Evolutionary conservation across 1,284 basidiomycete genomes (phyloP).

Genomic region (Filobasidium uniguttulatum): DNA sequence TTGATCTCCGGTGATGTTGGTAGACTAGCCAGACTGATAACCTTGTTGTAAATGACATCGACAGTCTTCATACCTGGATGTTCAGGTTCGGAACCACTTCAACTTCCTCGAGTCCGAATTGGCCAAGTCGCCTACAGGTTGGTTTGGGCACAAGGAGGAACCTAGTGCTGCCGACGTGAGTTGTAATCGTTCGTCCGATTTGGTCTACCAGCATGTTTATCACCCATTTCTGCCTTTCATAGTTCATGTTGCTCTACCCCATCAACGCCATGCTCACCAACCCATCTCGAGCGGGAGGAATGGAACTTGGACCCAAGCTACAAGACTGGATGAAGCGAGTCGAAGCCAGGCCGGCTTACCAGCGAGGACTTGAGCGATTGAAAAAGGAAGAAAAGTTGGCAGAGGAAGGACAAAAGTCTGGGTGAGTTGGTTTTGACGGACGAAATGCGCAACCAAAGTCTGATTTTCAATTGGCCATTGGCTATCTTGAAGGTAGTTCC

Average conservation of each 20-base stretch:
- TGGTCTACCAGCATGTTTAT: background rate
- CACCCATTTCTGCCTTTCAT: background rate
- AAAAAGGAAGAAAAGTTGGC: constrained; percentile 14
- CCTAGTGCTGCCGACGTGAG: constrained; percentile 14
- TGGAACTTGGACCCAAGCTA: constrained; percentile 5
- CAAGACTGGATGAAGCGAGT: constrained; percentile 10
- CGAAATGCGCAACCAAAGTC: background rate
- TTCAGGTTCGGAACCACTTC: background rate
- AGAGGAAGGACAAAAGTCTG: background rate
- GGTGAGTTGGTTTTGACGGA: background rate
- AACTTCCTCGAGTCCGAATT: constrained; percentile 5
- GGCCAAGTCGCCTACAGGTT: constrained; percentile 9
- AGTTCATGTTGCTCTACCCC: constrained; percentile 16
- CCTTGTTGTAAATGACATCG: background rate
- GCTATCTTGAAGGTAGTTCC: too few species aligned
- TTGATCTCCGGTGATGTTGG: background rate
- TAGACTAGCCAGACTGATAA: background rate
- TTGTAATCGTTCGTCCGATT: background rate
- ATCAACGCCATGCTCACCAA: constrained; percentile 8
- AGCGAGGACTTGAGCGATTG: constrained; percentile 9
- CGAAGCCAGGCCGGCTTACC: constrained; percentile 12
- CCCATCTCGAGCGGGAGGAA: constrained; percentile 1
- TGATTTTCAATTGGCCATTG: background rate
- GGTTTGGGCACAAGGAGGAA: constrained; percentile 12
- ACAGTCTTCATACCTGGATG: constrained; percentile 3